Evolutionary conservation across 1,284 basidiomycete species (phyloP), one percentile per base, ranked within the genome.

Genomic region (Cryptococcus sp.): DNA sequence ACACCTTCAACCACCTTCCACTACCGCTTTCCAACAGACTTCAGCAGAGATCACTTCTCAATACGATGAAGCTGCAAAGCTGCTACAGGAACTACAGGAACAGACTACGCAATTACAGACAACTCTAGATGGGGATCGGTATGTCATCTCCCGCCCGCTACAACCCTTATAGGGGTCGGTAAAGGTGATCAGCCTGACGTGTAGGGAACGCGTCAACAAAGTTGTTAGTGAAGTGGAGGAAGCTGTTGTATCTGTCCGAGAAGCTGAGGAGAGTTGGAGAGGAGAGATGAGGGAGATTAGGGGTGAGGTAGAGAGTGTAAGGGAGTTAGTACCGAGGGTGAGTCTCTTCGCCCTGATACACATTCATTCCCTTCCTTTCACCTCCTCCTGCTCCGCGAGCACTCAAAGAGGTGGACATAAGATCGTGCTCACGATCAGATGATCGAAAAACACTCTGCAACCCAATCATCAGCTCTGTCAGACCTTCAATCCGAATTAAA

Each of bases 271-370:
- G 45, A 85, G 82, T 69, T 86, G 90, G 34, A 82, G 88, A 48
- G 86, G 91, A 50, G 93, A 98, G 70, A 87, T 98, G 81, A 84
- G 90, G 31, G 89, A 92, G 76, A 84, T 97, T 52, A 82, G 89
- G 52, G 87, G 91, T 25, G 94, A 98, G 73, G 82, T 98, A 44
- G 88, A 89, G 61, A 87, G 85, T 54, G 84, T 98, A 54, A 84
- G 87, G 39, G 90, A 93, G 56, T 87, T 93, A 82, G 77, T 98
- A 11, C 91, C 92, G 3, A 90, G 87, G 82, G 92, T 91, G 59
- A 28, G 75, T 68, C 22, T 37, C 7, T 3, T 21, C 4, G 1
- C 32, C 2, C 36, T 49, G 16, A 11, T 28, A 32, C 36, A 21
- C 18, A 32, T n/a, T 28, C 37, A 4, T 13, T 48, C 10, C 16